Evolutionary conservation across 2,329 filamentous ascomycete species (phyloP).

Genomic region (Ascochyta clinopodiicola): DNA sequence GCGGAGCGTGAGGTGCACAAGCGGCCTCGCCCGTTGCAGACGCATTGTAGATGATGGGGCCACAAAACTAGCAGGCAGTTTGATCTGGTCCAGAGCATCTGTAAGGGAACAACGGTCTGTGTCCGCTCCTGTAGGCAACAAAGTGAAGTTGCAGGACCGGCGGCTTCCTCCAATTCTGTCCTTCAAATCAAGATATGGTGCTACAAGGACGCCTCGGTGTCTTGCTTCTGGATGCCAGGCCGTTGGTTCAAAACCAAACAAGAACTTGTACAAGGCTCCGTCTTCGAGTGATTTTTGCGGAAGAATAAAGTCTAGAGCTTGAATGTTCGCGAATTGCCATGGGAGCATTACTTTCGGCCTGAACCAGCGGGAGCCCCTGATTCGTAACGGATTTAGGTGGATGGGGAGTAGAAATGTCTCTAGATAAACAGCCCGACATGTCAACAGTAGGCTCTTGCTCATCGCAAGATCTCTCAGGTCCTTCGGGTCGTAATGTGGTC

Average conservation of each 20-base stretch:
- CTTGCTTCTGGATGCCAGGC: conserved; percentile 14
- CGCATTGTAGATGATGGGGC: conserved; percentile 10
- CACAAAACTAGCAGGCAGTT: background rate
- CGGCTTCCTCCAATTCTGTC: background rate
- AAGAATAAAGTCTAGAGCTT: conserved; percentile 24
- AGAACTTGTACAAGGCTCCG: background rate
- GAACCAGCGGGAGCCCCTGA: background rate
- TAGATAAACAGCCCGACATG: conserved; percentile 30
- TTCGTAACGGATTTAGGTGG: conserved; percentile 16
- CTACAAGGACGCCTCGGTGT: conserved; percentile 16
- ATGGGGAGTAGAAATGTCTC: conserved; percentile 28
- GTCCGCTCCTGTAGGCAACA: background rate
- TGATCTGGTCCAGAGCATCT: background rate
- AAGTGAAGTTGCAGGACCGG: conserved; percentile 10
- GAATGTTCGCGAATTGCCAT: conserved; percentile 27
- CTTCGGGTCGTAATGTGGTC: background rate
- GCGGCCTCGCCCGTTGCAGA: conserved; percentile 15
- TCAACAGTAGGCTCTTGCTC: conserved; percentile 17
- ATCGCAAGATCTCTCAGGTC: conserved; percentile 12
- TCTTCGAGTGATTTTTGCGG: conserved; percentile 20
- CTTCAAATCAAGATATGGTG: conserved; percentile 10
- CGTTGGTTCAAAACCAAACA: background rate
- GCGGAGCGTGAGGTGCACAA: conserved; percentile 28
- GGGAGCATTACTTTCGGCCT: background rate
- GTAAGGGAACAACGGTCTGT: background rate